Percentiles rank a stretch among this genome's conserved stretches.
Conservation (phyloP, 2,329 filamentous ascomycete species). For the Clathrospora elynae region DNA sequence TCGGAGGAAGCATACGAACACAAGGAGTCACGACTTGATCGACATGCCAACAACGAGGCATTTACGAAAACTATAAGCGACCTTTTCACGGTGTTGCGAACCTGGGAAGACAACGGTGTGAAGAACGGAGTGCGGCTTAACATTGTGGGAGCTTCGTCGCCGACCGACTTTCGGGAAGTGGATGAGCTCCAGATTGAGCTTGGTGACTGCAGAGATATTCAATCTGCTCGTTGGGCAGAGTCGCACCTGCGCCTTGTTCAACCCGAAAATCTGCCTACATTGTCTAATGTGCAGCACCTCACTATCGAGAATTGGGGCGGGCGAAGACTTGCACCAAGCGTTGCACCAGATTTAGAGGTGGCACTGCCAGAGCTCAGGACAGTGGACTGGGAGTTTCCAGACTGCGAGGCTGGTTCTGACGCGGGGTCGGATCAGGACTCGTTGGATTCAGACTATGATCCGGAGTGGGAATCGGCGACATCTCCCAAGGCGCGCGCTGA, state of each 20-base stretch:
- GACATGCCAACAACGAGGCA: conserved; percentile 2
- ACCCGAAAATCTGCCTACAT: conserved; percentile 2
- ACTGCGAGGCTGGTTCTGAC: conserved; percentile 5
- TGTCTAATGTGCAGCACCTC: conserved; percentile 11
- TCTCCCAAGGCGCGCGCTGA: conserved; percentile 4
- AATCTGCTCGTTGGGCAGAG: conserved; percentile 2
- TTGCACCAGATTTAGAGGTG: conserved; percentile 6
- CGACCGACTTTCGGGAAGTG: conserved; percentile 7
- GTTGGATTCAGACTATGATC: conserved; percentile 5
- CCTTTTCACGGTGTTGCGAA: conserved; percentile 6
- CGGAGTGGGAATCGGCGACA: conserved; percentile 2
- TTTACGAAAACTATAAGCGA: conserved; percentile 7
- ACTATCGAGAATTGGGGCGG: background rate
- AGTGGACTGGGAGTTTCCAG: conserved; percentile 8
- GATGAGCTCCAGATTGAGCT: conserved; percentile 7
- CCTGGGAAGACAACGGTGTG: conserved; percentile 12
- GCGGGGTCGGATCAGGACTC: conserved; percentile 7
- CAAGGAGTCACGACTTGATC: conserved; percentile 7
- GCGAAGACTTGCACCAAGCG: conserved; percentile 8
- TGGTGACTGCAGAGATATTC: conserved; percentile 5
- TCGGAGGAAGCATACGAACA: conserved; percentile 9
- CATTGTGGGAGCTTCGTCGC: background rate
- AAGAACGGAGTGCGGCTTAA: conserved; percentile 4
- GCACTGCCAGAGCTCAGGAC: conserved; percentile 6
- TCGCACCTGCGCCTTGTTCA: conserved; percentile 6